Base-by-base conservation (phyloP, 306 rosid genomes). In the cucumber (Cucumis sativus) region DNA sequence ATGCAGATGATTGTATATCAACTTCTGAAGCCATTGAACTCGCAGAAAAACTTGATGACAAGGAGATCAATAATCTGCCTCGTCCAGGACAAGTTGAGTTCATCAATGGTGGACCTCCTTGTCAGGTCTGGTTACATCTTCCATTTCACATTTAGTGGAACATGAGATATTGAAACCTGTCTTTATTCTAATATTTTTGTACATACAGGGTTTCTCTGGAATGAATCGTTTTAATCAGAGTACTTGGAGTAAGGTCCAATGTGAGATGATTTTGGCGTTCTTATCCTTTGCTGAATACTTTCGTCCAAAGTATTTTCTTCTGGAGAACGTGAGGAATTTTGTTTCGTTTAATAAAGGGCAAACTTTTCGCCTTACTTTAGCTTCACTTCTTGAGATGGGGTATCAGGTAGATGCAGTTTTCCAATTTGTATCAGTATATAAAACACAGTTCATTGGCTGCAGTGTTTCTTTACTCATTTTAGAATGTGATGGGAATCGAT, bases 41-140 rank as follows among this genome's bases (percentile, higher is more conserved):
- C 60, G 98, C 97, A 39, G 79, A 85, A 23, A 18, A 77, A 37
- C 90, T 95, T 28, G 89, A 85, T 54, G 93, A 87, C 58, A 85
- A 84, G 74, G 90, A 82, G 45, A 80, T 84, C 67, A 83, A 69
- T 80, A 84, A 83, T 81, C 82, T 95, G 78, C 98, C 98, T 0
- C 54, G 93, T 83, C 99, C 97, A 16, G 96, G 99, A 20, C 88
- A 91, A 88, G 98, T 95, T 49, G 99, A 95, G 82, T 95, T 95
- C 82, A 95, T 95, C 54, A 95, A 95, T 79, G 99, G 99, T 67
- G 99, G 99, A 7, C 98, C 99, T 82, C 98, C 99, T 77, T 95
- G 98, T 83, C 99, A 95, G 89, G 97, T 90, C 21, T 84, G 84
- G 61, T 18, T 30, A 58, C 65, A 78, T 54, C 57, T 76, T 20